Evolutionary conservation across 305 asterid genomes (phyloP).

Genomic region (Fraxinus baroniana): DNA sequence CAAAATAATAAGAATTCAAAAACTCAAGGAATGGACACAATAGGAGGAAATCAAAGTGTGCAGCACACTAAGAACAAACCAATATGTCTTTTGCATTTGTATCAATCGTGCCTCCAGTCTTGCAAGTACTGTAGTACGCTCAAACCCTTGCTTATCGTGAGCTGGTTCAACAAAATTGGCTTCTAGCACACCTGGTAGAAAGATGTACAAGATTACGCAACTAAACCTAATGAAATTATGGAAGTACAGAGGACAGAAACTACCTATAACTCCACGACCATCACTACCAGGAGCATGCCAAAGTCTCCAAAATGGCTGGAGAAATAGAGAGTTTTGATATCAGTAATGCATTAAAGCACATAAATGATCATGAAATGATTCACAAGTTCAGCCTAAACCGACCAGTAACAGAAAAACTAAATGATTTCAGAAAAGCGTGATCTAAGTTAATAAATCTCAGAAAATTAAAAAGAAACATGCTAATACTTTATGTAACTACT

Average conservation of each 20-base stretch:
- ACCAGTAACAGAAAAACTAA: background rate
- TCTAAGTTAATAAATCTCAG: background rate
- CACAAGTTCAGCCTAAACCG: background rate
- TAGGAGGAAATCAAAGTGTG: slow-evolving; percentile 2
- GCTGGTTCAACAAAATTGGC: slow-evolving; percentile 99
- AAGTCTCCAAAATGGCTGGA: slow-evolving; percentile 98
- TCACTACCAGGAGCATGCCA: slow-evolving; percentile 98
- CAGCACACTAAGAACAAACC: slow-evolving; percentile 49
- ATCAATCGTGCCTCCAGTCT: slow-evolving; percentile 73
- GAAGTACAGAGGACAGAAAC: slow-evolving; percentile 12
- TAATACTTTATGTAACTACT: background rate
- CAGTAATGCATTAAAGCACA: slow-evolving; percentile 12
- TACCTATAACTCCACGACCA: slow-evolving; percentile 99
- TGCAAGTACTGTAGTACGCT: slow-evolving; percentile 87
- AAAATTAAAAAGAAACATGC: background rate
- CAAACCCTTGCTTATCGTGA: slow-evolving; percentile 97
- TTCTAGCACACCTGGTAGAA: slow-evolving; percentile 70
- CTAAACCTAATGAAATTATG: slow-evolving; percentile 23
- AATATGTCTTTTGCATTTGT: slow-evolving; percentile 81
- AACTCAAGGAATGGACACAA: slow-evolving; percentile 18
- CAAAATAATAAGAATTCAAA: slow-evolving; percentile 19
- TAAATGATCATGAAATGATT: background rate
- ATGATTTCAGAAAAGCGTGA: background rate
- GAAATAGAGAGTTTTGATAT: slow-evolving; percentile 19
- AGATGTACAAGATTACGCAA: slow-evolving; percentile 24